Conservation (phyloP, 2,329 filamentous ascomycete genomes). For the Botrytis sinoallii region DNA sequence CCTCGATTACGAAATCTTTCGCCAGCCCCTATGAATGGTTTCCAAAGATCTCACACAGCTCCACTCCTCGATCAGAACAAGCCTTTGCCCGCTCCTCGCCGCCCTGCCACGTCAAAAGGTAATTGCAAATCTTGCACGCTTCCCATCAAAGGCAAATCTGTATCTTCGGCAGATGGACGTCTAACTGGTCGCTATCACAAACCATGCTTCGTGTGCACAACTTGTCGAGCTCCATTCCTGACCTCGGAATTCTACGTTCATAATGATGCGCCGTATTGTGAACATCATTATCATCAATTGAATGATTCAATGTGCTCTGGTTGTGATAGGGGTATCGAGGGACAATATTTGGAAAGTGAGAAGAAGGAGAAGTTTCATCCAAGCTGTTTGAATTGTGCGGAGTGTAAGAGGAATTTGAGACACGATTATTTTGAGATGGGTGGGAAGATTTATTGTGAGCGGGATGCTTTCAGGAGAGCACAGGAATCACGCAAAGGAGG, state of each 20-base stretch:
- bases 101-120: slow-evolving; percentile 44
- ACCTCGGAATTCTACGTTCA: slow-evolving; percentile 93
- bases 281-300: slow-evolving; percentile 85
- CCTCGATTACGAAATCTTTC: not conserved
- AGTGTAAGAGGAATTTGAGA: slow-evolving; percentile 69
- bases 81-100: slow-evolving; percentile 21
- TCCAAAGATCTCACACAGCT: slow-evolving; percentile 21
- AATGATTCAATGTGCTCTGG: slow-evolving; percentile 81
- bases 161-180: slow-evolving; percentile 89
- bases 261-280: slow-evolving; percentile 83
- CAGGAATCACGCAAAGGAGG: slow-evolving; percentile 21
- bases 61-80: slow-evolving; percentile 13
- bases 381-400: slow-evolving; percentile 78
- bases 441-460: slow-evolving; percentile 78
- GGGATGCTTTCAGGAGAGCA: slow-evolving; percentile 59
- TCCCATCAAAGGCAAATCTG: slow-evolving; percentile 81
- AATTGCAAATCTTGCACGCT: slow-evolving; percentile 79
- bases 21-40: slow-evolving; percentile 16
- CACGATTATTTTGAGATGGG: slow-evolving; percentile 91
- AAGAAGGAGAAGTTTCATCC: slow-evolving; percentile 76
- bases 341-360: slow-evolving; percentile 86
- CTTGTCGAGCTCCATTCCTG: slow-evolving; percentile 75
- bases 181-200: slow-evolving; percentile 94
- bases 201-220: slow-evolving; percentile 86
- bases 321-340: slow-evolving; percentile 86